Evolutionary conservation across 768 basidiomycete genomes (phyloP).

Genomic region (Rhizopogon vulgaris): DNA sequence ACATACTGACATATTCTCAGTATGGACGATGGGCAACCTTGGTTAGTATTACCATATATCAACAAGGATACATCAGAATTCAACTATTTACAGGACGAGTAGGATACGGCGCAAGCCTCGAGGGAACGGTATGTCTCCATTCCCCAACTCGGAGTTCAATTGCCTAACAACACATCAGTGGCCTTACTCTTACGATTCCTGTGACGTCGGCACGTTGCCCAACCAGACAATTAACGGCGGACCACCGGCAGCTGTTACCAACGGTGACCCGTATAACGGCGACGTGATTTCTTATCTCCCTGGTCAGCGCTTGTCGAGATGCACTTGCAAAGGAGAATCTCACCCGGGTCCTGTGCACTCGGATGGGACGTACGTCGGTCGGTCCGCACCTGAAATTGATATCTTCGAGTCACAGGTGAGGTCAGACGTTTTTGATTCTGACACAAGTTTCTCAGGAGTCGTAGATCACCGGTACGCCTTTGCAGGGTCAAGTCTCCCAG

Average conservation of each 20-base stretch:
- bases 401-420: constrained; percentile 77
- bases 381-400: constrained; percentile 87
- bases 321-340: constrained; percentile 80
- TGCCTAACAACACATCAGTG: constrained; percentile 35
- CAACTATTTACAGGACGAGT: constrained; percentile 50
- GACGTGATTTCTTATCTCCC: constrained; percentile 74
- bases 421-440: neutral
- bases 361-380: constrained; percentile 77
- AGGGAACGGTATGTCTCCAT: constrained; percentile 58
- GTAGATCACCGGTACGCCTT: constrained; percentile 28
- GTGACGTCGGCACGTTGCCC: constrained; percentile 86
- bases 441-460: constrained; percentile 10
- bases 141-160: neutral
- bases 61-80: neutral
- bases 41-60: constrained; percentile 29
- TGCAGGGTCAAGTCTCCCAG: constrained; percentile 66
- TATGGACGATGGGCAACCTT: constrained; percentile 80
- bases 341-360: constrained; percentile 81
- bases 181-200: constrained; percentile 80
- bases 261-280: constrained; percentile 51
- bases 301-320: constrained; percentile 82
- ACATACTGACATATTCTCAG: constrained; percentile 15
- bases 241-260: constrained; percentile 53
- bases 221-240: constrained; percentile 75
- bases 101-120: constrained; percentile 81